Base-by-base conservation (phyloP, 2,329 filamentous ascomycete species). In the Apiospora marii region DNA sequence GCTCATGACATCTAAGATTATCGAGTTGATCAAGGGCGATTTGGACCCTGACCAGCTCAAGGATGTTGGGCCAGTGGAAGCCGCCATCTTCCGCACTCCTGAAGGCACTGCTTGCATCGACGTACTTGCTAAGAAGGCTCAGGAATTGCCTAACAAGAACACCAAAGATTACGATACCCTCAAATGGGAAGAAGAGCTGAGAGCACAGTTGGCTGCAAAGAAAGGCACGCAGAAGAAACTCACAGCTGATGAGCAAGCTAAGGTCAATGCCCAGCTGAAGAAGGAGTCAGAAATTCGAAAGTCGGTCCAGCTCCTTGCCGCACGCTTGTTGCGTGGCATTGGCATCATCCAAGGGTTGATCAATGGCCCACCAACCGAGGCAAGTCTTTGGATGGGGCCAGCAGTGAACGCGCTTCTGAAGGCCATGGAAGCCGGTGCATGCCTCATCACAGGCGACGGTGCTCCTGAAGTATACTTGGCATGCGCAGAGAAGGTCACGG, bases 171-270 rank as follows among this genome's bases (percentile, higher is more conserved):
- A 98, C 78, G 94, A 99, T 77, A 97, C 94, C 1, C 83, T 98
- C 53, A 98, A 98, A 82, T 99, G 97, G 96, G 96, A 99, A 82
- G 93, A 96, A 81, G 96, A 99, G 75, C 87, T 99, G 10, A 89
- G 95, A 72, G 88, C 91, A 51, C 94, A 98, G 78, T 84, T 99
- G 53, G 95, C 95, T n/a, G 89, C 94, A 80, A 99, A 98, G 86
- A 98, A 96, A 82, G 96, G 96, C 0, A 90, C 93, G 73, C 91
- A 94, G 77, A 96, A 95, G 85, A 99, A 98, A 83, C 90, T 98
- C 13, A 96, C 94, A 0, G 84, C 94, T 0, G 96, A 98, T 48
- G 96, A 99, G 79, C 92, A 92, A 76, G 90, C 92, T 43, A 98
- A 98, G 82, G 93, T 98, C 72, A 96, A 96, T 70, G 92, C 94